Evolutionary conservation across 2,329 filamentous ascomycete species (phyloP).

Genomic region (Ceratocystis lukuohia): DNA sequence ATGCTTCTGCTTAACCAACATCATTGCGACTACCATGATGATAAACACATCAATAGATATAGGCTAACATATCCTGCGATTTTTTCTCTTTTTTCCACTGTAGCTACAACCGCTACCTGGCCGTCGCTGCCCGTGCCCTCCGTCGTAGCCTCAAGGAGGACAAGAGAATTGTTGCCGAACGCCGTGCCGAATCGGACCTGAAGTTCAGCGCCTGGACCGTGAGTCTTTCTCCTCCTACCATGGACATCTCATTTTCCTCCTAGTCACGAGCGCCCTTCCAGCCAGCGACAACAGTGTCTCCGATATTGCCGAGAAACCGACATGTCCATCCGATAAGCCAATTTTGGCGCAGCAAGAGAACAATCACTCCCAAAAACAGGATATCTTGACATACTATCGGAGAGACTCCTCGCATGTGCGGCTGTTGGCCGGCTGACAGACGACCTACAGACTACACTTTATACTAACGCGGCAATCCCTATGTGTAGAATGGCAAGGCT

Average conservation of each 20-base stretch:
- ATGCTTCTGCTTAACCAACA: not conserved
- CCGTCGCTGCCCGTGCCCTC: conserved; percentile 85
- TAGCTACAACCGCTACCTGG: conserved; percentile 99
- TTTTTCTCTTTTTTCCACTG: conserved; percentile 12
- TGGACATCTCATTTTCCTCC: not conserved
- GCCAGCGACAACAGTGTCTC: not conserved
- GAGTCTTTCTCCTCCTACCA: conserved; percentile 25
- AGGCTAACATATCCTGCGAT: not conserved
- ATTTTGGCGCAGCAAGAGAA: no score
- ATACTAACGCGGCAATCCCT: conserved; percentile 20
- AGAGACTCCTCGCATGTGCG: no score
- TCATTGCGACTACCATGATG: not conserved
- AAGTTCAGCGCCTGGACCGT: conserved; percentile 94
- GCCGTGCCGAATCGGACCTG: conserved; percentile 77
- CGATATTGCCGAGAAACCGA: conserved; percentile 26
- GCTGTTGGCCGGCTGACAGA: not conserved
- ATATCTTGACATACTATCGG: no score
- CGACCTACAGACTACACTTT: not conserved
- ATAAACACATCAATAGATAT: not conserved
- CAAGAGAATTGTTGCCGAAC: conserved; percentile 73
- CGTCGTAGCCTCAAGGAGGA: conserved; percentile 96
- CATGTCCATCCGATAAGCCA: no score
- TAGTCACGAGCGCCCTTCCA: not conserved
- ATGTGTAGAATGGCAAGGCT: conserved; percentile 71
- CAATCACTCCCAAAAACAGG: no score